Percentiles rank a stretch among this genome's conserved stretches.
Conservation (phyloP, 768 basidiomycete genomes). For the Auriscalpium microsporum region DNA sequence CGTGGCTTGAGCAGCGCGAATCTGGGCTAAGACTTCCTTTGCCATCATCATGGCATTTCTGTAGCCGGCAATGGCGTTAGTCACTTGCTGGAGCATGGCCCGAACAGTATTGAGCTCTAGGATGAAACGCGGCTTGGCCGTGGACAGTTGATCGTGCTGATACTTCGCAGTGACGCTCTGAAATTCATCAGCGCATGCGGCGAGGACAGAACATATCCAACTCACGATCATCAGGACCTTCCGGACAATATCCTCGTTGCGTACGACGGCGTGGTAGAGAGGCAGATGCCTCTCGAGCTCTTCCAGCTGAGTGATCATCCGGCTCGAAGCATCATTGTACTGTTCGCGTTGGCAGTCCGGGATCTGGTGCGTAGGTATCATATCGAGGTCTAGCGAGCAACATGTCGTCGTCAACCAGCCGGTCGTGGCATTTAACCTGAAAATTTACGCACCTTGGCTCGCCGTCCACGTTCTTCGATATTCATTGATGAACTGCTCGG, state of each 20-base stretch:
- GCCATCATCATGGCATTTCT: background rate
- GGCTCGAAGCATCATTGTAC: background rate
- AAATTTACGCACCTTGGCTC: background rate
- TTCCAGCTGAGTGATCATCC: background rate
- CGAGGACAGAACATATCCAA: conserved; percentile 3
- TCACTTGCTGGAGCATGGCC: conserved; percentile 10
- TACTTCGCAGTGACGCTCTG: conserved; percentile 7
- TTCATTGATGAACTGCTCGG: background rate
- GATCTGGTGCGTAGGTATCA: background rate
- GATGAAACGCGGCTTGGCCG: conserved; percentile 6
- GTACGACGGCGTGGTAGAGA: no score
- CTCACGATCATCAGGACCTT: conserved; percentile 4
- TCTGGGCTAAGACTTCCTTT: no score
- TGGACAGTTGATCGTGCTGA: conserved; percentile 7
- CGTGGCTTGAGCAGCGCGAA: background rate
- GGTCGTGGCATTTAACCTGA: background rate
- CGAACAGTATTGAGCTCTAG: conserved; percentile 14
- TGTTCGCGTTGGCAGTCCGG: background rate
- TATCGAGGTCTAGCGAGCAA: background rate
- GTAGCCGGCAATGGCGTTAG: conserved; percentile 10
- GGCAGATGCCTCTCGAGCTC: background rate
- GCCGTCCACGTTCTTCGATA: background rate
- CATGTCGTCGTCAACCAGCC: no score
- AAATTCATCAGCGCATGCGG: background rate
- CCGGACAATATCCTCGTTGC: background rate